Conservation (phyloP, 1,139 yeast genomes). For the Protomyces inundatus region DNA sequence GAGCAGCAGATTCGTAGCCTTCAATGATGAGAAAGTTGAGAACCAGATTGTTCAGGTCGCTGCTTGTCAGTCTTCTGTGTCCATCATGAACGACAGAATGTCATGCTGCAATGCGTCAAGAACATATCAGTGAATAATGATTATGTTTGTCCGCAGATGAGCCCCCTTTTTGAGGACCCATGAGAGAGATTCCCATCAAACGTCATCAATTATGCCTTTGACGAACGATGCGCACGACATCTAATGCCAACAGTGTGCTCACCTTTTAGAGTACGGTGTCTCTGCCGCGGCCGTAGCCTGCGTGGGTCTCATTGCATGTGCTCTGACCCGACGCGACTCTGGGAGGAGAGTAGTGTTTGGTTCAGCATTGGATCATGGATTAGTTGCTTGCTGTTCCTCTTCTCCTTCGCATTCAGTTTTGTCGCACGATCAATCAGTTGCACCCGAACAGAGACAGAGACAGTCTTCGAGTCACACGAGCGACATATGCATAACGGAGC, state of each 20-base stretch:
- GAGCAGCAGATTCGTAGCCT: slow-evolving; percentile 42
- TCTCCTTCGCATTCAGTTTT: neutral
- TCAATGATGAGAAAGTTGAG: slow-evolving; percentile 42
- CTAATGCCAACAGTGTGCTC: neutral
- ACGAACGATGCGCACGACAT: neutral
- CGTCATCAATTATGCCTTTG: slow-evolving; percentile 26
- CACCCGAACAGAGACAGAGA: too few relatives aligned
- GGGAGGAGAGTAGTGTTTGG: too few relatives aligned
- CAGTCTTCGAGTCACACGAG: too few relatives aligned
- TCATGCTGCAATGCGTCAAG: neutral
- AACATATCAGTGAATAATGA: slow-evolving; percentile 22
- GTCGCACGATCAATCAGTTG: neutral
- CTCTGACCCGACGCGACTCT: too few relatives aligned
- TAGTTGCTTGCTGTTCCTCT: neutral
- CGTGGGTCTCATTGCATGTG: neutral
- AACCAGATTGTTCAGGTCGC: slow-evolving; percentile 39
- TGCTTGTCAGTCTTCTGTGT: slow-evolving; percentile 16
- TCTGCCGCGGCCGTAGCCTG: neutral
- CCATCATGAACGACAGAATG: neutral
- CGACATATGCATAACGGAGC: too few relatives aligned
- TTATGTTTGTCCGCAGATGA: slow-evolving; percentile 19
- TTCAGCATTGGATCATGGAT: too few relatives aligned
- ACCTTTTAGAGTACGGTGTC: slow-evolving; percentile 8
- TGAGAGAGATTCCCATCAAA: slow-evolving; percentile 35
- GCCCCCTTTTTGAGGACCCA: slow-evolving; percentile 15